Base-by-base conservation (phyloP, 108 stramenopile genomes). In the Cyclotella choctawhatcheeana region DNA sequence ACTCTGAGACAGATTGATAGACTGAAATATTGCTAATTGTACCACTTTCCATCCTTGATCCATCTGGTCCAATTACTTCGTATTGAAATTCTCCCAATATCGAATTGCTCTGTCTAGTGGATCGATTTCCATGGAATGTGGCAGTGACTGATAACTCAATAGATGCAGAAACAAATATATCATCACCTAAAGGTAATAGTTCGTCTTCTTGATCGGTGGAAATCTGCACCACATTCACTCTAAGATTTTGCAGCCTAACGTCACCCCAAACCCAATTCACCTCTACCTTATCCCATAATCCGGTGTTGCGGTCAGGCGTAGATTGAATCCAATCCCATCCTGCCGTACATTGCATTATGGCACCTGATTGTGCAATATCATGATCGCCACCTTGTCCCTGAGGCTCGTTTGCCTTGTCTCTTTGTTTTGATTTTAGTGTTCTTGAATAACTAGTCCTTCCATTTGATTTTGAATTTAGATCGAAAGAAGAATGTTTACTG, bases 311-410 rank as follows among this genome's bases (percentile, higher is more conserved):
- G 67, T 86, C 85, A 0, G 86, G 86, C 13, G 71, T 79, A 14
- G 67, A 48, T 21, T 69, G 74, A 30, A 79, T 76, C 86, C 86
- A 87, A 77, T 88, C 84, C 84, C 84, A 88, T 8, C 87, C 87
- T 0, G 50, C 69, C 21, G 64, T 66, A 44, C 74, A 88, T 66
- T 88, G 87, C 53, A 75, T 63, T 33, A 79, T 77, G 3, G 79
- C 67, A 12, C 79, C 82, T 30, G 84, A 69, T 58, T 79, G 33
- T 13, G 86, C 84, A 2, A 87, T 20, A 35, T 65, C 37, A 67
- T 87, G 86, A 58, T 84, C 74, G 7, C 84, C 86, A 25, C 86
- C 86, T 62, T 85, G 84, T 26, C 76, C 67, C 58, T 69, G 53
- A 2, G 67, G 71, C 27, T 73, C 52, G 12, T 40, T 67, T 34